A percentile compares a stretch with the other conserved stretches of the same genome.
phyloP scores from a whole-genome alignment of 371 early-diverging fungal genomes.

The Circinella umbellata region DNA sequence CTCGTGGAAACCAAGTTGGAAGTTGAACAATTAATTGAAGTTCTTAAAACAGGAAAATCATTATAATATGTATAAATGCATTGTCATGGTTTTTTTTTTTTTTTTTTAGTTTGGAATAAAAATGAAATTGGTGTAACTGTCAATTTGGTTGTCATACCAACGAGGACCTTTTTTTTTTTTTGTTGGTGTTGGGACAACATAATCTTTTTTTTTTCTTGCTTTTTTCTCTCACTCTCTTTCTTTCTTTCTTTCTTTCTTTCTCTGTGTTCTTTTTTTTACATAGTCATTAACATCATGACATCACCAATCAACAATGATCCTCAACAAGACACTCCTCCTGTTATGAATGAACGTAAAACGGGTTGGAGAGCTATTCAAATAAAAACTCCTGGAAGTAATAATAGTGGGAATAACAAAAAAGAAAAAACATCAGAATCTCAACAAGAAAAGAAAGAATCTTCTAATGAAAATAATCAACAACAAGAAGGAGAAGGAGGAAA shows the following conservation, averaged over 20 bases:
- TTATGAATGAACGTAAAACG: conserved; percentile 17
- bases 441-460: neutral
- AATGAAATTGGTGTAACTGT: neutral
- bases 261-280: neutral
- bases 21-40: neutral
- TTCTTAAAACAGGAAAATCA: neutral
- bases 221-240: conserved; percentile 5
- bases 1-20: neutral
- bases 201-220: too few relatives aligned
- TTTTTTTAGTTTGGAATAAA: neutral
- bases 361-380: conserved; percentile 18
- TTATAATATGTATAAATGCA: neutral
- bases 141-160: conserved; percentile 6
- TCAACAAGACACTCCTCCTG: conserved; percentile 10
- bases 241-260: neutral
- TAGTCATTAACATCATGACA: conserved; percentile 6
- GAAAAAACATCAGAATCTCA: conserved; percentile 5
- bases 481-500: neutral
- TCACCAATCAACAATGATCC: conserved; percentile 13
- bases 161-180: neutral
- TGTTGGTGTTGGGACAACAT: neutral
- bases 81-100: neutral
- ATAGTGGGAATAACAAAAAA: conserved; percentile 9
- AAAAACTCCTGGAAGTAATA: neutral
- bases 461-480: neutral